Percentiles rank a stretch among this genome's conserved stretches.
These are phyloP conservation scores for Aspergillus carlsbadensis DNA, from an alignment of 495 filamentous ascomycete genomes.

Conservation along the genomic window DNA sequence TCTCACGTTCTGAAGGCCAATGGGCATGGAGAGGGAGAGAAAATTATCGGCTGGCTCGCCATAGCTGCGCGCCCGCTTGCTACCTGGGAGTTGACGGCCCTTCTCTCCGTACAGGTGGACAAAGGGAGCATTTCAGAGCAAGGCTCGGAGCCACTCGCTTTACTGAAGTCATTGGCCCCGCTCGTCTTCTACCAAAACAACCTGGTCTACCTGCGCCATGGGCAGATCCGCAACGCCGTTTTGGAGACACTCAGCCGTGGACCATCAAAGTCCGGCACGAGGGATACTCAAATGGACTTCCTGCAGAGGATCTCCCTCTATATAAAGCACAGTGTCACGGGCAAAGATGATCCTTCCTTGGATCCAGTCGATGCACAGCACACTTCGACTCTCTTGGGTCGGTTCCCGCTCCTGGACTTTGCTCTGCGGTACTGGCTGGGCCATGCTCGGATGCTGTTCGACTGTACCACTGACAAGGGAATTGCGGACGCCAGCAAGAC, in stretches of 20 bases:
- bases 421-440: constrained; percentile 37
- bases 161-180: constrained; percentile 26
- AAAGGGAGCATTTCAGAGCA: constrained; percentile 28
- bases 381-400: constrained; percentile 18
- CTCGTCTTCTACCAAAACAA: constrained; percentile 35
- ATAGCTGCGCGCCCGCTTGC: constrained; percentile 33
- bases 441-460: constrained; percentile 27
- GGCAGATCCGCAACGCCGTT: constrained; percentile 29
- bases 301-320: constrained; percentile 32
- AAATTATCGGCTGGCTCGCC: constrained; percentile 33
- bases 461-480: constrained; percentile 28
- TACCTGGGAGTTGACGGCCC: constrained; percentile 24
- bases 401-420: constrained; percentile 35
- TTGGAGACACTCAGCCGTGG: constrained; percentile 30
- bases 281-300: constrained; percentile 35
- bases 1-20: constrained; percentile 20
- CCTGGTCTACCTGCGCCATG: constrained; percentile 35
- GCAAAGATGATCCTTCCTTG: constrained; percentile 31
- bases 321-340: constrained; percentile 26
- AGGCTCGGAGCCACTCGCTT: constrained; percentile 18
- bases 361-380: constrained; percentile 24
- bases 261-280: constrained; percentile 26
- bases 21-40: constrained; percentile 27
- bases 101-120: constrained; percentile 30
- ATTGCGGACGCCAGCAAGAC: constrained; percentile 25